Base-by-base conservation (phyloP, 495 filamentous ascomycete species). In the Aspergillus coremiiformis region DNA sequence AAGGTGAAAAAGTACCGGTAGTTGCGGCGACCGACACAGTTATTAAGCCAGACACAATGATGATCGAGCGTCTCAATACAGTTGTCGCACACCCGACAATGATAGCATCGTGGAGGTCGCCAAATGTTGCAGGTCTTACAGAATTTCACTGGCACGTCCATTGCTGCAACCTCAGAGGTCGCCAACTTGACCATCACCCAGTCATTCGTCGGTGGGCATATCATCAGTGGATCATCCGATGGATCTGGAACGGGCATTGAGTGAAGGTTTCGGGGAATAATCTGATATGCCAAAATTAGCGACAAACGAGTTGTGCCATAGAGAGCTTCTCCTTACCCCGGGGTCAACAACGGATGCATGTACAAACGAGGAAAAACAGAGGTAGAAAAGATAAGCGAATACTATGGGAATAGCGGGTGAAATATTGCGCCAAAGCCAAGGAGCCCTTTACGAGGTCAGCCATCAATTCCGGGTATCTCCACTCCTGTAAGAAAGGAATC, bases 21-120 rank as follows among this genome's bases (percentile, higher is more conserved):
- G 67, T 98, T 98, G 49, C 93, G 88, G 29, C 94, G 87, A 5
- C 93, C 93, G 39, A 98, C 86, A 67, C 93, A 98, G 66, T 97
- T 98, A 70, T 98, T 98, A 45, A 98, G 82, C 94, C 94, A 98
- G 19, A 97, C 90, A 60, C 93, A 98, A 72, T 98, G 93, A 61
- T 98, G 93, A 62, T 98, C 93, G 57, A 96, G 90, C 0, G 92
- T 96, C 65, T 98, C 93, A 41, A 98, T 81, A 65, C 93, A 98
- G 63, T 92, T 95, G 69, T 98, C 91, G 64, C 93, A 98, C 26
- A 95, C 75, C 49, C 94, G 89, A 69, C 93, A 98, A 66, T 98
- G 93, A 62, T 97, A 94, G 57, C 87, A 90, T 23, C 93, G 85
- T 37, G 91, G 90, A 32, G 93, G 93, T 2, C 93, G 87, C 93